These are phyloP conservation scores for Hydrangea macrophylla DNA, from an alignment of 148 eudicot genomes.

Conservation along the genomic window DNA sequence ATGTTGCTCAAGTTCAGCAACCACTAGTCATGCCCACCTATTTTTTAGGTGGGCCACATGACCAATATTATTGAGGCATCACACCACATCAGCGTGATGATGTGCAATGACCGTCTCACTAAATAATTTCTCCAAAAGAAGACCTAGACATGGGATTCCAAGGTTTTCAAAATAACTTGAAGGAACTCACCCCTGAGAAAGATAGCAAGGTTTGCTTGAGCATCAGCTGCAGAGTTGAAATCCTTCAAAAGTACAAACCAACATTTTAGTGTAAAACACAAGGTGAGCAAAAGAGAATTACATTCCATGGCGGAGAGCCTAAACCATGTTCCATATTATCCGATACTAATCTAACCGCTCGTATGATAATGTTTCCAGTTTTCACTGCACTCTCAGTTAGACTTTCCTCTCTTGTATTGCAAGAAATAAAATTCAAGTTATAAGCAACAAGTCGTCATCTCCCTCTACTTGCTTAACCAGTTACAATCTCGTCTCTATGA, in stretches of 20 bases:
- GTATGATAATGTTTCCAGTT: too few relatives aligned
- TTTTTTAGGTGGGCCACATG: too few relatives aligned
- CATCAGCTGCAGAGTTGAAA: constrained; percentile 73
- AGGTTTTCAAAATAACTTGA: background rate
- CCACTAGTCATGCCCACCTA: too few relatives aligned
- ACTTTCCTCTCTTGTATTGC: background rate
- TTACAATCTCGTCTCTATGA: background rate
- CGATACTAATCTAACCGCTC: background rate
- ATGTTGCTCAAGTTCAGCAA: too few relatives aligned
- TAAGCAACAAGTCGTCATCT: background rate
- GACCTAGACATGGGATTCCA: background rate
- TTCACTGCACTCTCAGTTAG: background rate
- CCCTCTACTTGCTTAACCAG: background rate
- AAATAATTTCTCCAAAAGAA: background rate
- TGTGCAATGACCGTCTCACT: too few relatives aligned
- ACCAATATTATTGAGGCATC: too few relatives aligned
- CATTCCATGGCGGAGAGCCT: background rate
- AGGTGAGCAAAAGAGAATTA: background rate
- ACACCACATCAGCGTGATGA: too few relatives aligned
- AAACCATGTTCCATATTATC: background rate
- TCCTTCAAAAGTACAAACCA: constrained; percentile 34
- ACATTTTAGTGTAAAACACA: background rate
- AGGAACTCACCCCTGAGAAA: constrained; percentile 43
- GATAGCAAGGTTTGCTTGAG: constrained; percentile 64
- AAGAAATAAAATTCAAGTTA: background rate